Percentiles rank a stretch among this genome's conserved stretches.
Evolutionary conservation across 306 rosid genomes (phyloP).

Genomic region (Begonia fuchsioides): DNA sequence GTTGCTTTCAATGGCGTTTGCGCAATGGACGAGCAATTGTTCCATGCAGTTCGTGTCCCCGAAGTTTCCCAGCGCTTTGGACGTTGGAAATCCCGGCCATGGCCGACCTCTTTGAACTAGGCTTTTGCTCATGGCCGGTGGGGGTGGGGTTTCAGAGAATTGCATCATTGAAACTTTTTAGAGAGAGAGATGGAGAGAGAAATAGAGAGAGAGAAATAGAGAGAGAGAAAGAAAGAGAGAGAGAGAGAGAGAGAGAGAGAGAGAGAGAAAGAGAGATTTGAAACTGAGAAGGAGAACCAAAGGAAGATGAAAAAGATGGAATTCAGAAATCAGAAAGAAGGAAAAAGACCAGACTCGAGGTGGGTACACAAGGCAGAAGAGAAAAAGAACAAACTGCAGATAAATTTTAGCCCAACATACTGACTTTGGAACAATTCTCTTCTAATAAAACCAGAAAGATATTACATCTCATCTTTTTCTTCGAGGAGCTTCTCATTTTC

Average conservation of each 20-base stretch:
- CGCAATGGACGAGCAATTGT: conserved; percentile 73
- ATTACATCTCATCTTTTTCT: conserved; percentile 19
- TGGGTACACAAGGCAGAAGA: conserved; percentile 23
- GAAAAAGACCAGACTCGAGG: conserved; percentile 57
- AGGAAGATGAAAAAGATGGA: neutral
- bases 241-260: conserved; percentile 3
- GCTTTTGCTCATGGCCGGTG: conserved; percentile 43
- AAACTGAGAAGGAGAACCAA: too few relatives aligned
- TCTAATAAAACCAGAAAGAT: conserved; percentile 15
- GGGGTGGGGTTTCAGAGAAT: conserved; percentile 31
- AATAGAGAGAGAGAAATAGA: neutral
- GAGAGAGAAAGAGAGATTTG: neutral
- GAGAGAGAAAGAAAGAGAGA: too few relatives aligned
- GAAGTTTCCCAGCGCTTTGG: conserved; percentile 31
- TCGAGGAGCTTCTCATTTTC: neutral
- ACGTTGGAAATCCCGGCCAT: conserved; percentile 49
- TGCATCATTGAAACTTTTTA: conserved; percentile 59
- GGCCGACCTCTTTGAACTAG: conserved; percentile 32
- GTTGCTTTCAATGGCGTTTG: conserved; percentile 70
- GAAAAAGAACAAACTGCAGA: conserved; percentile 10
- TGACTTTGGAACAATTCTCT: conserved; percentile 14
- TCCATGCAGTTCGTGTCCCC: conserved; percentile 90
- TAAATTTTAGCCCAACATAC: neutral
- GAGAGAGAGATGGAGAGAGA: neutral
- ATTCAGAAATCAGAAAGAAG: conserved; percentile 14